Conservation (phyloP, 139 green algal species). For the Micractinium conductrix region DNA sequence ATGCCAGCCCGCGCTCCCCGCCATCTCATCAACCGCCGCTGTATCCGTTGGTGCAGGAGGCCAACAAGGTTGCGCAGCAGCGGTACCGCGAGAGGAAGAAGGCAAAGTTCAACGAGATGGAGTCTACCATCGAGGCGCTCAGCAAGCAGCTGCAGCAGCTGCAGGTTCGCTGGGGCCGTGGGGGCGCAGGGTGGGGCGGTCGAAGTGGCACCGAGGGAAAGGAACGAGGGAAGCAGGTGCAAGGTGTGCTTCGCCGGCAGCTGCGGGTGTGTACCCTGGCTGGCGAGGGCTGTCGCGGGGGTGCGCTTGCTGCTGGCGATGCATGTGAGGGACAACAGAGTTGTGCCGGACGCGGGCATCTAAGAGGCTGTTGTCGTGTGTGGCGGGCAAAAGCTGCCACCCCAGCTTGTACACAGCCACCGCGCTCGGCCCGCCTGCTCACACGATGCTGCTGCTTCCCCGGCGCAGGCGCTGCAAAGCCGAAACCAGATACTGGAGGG, state of each 20-base stretch:
- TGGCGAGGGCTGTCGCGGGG: too few species aligned
- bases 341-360: too few species aligned
- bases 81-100: slow-evolving; percentile 60
- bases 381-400: not conserved
- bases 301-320: too few species aligned
- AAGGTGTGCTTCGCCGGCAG: too few species aligned
- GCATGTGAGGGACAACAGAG: too few species aligned
- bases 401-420: not conserved
- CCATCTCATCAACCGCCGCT: too few species aligned
- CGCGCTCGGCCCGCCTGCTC: not conserved
- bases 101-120: slow-evolving; percentile 49
- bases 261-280: too few species aligned
- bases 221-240: not conserved
- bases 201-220: not conserved
- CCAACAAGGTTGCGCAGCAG: slow-evolving; percentile 56
- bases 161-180: not conserved
- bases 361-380: too few species aligned
- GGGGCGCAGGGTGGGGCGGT: not conserved
- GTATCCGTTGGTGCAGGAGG: too few species aligned
- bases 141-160: slow-evolving; percentile 29
- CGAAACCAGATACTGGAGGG: slow-evolving; percentile 49
- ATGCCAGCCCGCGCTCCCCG: too few species aligned
- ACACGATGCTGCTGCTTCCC: not conserved
- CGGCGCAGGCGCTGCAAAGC: slow-evolving; percentile 27
- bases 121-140: slow-evolving; percentile 34